Evolutionary conservation across 2,329 filamentous ascomycete species (phyloP).

Genomic region (Neocatenulostroma microsporum): DNA sequence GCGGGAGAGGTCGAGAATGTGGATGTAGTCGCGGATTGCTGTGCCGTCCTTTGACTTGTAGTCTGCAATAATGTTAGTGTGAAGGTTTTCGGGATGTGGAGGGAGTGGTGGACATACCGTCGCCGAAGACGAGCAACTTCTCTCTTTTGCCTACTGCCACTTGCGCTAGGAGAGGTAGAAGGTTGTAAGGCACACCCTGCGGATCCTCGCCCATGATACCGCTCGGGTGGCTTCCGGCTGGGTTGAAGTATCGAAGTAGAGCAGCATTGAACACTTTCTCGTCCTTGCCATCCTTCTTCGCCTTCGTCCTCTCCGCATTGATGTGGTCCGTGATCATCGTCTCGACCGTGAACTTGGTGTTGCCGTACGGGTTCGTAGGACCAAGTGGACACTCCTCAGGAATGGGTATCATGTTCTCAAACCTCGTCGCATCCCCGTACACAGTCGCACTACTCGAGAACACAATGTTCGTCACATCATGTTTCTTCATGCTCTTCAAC

Average conservation of each 20-base stretch:
- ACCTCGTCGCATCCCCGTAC: conserved; percentile 93
- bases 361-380: conserved; percentile 94
- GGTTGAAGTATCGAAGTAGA: conserved; percentile 95
- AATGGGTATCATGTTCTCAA: conserved; percentile 98
- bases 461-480: conserved; percentile 94
- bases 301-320: conserved; percentile 74
- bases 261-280: conserved; percentile 85
- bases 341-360: conserved; percentile 91
- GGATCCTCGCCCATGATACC: conserved; percentile 99
- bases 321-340: conserved; percentile 85
- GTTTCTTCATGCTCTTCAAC: conserved; percentile 74
- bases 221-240: conserved; percentile 84
- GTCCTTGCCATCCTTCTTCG: conserved; percentile 69
- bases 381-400: conserved; percentile 94
- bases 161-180: conserved; percentile 87
- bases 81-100: not conserved
- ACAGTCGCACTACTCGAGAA: conserved; percentile 98
- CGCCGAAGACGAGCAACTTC: conserved; percentile 89
- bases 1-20: conserved; percentile 80
- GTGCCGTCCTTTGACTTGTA: conserved; percentile 87
- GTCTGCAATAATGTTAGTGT: conserved; percentile 48
- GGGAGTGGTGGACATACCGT: conserved; percentile 52
- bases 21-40: conserved; percentile 96
- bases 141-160: conserved; percentile 92
- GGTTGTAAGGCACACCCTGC: conserved; percentile 89